Percentiles rank a stretch among this genome's conserved stretches.
phyloP scores from a whole-genome alignment of 805 yeast species.

The Pichia kluyveri region DNA sequence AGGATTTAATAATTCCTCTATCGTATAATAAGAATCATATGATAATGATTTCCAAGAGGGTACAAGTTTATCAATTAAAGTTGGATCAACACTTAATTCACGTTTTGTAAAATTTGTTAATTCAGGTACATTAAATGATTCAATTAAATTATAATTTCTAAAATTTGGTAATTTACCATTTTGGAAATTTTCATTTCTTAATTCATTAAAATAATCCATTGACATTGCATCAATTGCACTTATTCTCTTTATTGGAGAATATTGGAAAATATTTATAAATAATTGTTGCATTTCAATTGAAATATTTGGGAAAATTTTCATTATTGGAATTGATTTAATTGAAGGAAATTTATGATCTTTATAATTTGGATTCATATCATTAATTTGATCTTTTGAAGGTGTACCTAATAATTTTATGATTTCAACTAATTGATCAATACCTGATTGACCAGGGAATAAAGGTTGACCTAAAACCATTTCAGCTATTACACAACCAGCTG shows the following conservation, averaged over 20 bases:
- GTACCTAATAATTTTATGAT: constrained; percentile 94
- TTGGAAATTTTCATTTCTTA: constrained; percentile 25
- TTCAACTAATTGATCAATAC: constrained; percentile 95
- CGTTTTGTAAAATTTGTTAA: constrained; percentile 44
- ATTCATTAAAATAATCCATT: constrained; percentile 47
- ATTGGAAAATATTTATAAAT: constrained; percentile 48
- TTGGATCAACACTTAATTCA: constrained; percentile 39
- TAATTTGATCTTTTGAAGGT: constrained; percentile 85
- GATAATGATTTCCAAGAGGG: constrained; percentile 30
- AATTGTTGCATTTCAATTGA: constrained; percentile 46
- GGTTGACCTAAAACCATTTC: constrained; percentile 94
- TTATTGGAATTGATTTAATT: constrained; percentile 68
- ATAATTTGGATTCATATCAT: constrained; percentile 92
- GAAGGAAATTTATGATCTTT: constrained; percentile 94
- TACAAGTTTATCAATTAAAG: constrained; percentile 30
- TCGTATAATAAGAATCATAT: background rate
- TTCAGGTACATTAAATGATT: constrained; percentile 31
- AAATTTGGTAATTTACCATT: constrained; percentile 22
- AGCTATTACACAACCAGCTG: constrained; percentile 97
- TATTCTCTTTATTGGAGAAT: constrained; percentile 59
- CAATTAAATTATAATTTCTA: constrained; percentile 34
- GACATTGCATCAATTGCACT: constrained; percentile 46
- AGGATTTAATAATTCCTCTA: background rate
- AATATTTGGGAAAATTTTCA: constrained; percentile 54
- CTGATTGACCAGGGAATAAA: constrained; percentile 94